These are phyloP conservation scores for Trichoderma brevicompactum DNA, from an alignment of 2,329 filamentous ascomycete species.

Conservation along the genomic window DNA sequence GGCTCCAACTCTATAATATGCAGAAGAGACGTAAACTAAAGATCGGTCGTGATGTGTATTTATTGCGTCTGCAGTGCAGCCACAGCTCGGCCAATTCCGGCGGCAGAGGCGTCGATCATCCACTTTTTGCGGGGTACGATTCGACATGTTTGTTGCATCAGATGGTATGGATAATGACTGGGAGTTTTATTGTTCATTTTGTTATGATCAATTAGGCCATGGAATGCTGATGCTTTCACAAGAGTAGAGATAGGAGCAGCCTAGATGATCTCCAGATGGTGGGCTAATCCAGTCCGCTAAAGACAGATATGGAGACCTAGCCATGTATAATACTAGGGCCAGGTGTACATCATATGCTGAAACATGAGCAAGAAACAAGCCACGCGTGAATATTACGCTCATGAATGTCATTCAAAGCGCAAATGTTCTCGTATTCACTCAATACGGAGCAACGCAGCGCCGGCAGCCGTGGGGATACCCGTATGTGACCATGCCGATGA, in stretches of 20 bases:
- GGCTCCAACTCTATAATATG: neutral
- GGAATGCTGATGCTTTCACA: neutral
- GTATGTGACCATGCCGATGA: neutral
- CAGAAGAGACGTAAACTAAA: neutral
- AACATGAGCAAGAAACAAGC: neutral
- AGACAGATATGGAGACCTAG: no score
- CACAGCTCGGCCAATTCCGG: conserved; percentile 20
- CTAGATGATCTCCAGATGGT: no score
- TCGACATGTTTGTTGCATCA: neutral
- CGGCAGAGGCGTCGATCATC: conserved; percentile 22
- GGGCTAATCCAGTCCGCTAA: no score
- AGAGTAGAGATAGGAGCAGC: neutral
- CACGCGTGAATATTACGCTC: neutral
- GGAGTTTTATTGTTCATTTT: neutral
- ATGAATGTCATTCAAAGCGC: neutral
- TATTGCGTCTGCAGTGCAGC: neutral
- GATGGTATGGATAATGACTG: neutral
- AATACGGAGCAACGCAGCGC: neutral
- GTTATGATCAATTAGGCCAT: neutral
- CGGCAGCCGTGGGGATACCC: neutral
- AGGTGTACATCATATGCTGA: neutral
- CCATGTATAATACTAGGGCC: no score
- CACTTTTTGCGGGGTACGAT: conserved; percentile 26
- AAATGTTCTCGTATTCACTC: neutral
- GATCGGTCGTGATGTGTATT: neutral